These are phyloP conservation scores for Saccharata proteae DNA, from an alignment of 2,329 filamentous ascomycete genomes.

Conservation along the genomic window DNA sequence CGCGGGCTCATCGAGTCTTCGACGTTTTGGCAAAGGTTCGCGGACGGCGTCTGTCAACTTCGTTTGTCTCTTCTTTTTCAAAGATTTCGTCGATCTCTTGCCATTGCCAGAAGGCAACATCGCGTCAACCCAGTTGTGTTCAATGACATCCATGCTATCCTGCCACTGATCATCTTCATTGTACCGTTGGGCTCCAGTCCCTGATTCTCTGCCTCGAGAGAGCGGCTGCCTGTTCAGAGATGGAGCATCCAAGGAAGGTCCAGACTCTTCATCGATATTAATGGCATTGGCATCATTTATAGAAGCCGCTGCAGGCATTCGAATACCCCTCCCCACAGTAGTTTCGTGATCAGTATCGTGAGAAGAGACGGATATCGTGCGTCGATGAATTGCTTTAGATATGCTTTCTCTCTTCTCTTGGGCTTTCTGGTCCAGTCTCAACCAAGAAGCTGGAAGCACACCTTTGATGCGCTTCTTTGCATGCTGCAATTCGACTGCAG, in stretches of 20 bases:
- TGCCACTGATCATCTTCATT: too few species aligned
- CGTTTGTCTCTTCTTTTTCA: constrained; percentile 20
- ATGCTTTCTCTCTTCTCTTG: constrained; percentile 11
- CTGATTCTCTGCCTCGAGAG: too few species aligned
- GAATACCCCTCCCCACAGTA: too few species aligned
- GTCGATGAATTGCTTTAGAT: constrained; percentile 1
- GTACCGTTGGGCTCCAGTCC: too few species aligned
- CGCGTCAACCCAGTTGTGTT: constrained; percentile 32
- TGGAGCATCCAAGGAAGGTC: too few species aligned
- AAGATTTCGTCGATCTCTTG: constrained; percentile 13
- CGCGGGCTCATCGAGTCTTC: constrained; percentile 3
- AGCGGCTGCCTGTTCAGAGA: too few species aligned
- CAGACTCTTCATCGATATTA: constrained; percentile 25
- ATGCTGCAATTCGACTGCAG: constrained; percentile 19
- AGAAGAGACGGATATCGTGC: too few species aligned
- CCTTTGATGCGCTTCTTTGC: constrained; percentile 33
- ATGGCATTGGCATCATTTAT: constrained; percentile 13
- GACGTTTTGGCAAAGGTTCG: constrained; percentile 9
- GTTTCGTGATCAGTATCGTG: too few species aligned
- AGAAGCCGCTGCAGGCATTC: too few species aligned
- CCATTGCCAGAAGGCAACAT: constrained; percentile 22
- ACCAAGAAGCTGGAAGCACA: constrained; percentile 38
- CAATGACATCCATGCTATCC: constrained; percentile 27
- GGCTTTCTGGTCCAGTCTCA: constrained; percentile 33
- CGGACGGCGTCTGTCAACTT: constrained; percentile 25